Base-by-base conservation (phyloP, 805 yeast genomes). In the Candida tallmaniae region DNA sequence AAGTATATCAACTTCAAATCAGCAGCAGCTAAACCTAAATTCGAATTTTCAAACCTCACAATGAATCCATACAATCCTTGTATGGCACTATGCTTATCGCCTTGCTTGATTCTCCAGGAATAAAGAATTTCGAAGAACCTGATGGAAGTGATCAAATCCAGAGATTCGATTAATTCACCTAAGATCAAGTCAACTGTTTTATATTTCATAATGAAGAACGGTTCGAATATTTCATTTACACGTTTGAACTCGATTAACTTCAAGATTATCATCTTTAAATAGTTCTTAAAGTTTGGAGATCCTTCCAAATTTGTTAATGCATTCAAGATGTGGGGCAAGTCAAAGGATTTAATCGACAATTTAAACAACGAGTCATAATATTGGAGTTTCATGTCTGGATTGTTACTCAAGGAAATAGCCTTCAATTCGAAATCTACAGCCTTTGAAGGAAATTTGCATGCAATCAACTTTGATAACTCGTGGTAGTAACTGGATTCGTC, bases 41-140 rank as follows among this genome's bases (percentile, higher is more conserved):
- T 27, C 4, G 28, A 19, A n/a, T 23, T 18, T 55, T 65, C 60
- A 48, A 64, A 66, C 21, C 67, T 41, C 1, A 55, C 54, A 18
- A 66, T 55, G 37, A 64, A 66, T 34, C 44, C 42, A 39, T 65
- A 67, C 31, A 67, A 54, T 1, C 67, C 52, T 38, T 67, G 69
- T 17, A 56, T 48, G 1, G 71, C 63, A 3, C 65, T 64, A 34
- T 72, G 46, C 34, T 55, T 61, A 37, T 62, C 68, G 7, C 45
- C 52, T 27, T 51, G 35, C 17, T 45, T 39, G 11, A 66, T 49
- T 38, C 73, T 60, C 70, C 70, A 66, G 3, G 69, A 50, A 44
- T 60, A 66, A 17, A 64, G 44, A 31, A 60, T 55, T 44, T 66
- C 66, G 42, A 63, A 64, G 32, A 50, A 56, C 33, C 44, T 58